Base-by-base conservation (phyloP, 441 rosid genomes). In the Populus hybrid region DNA sequence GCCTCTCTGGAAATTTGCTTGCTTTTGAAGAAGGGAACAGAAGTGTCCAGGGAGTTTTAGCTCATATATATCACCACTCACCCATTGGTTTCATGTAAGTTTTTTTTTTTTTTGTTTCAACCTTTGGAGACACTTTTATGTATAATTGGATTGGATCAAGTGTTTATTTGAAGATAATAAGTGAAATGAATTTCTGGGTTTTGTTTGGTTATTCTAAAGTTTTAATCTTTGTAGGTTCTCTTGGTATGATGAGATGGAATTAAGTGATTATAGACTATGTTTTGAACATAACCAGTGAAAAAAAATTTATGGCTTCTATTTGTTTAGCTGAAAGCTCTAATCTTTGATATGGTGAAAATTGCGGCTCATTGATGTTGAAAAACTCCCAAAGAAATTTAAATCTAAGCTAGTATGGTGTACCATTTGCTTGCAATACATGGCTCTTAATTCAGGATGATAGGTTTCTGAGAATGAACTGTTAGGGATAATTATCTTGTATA, bases 11-110 rank as follows among this genome's bases (percentile, higher is more conserved):
- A n/a, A 29, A 45, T 6, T 31, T 42, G 68, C 11, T 66, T 66
- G 76, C 69, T 61, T 75, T 80, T 35, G 61, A 75, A 28, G 64
- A 42, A 66, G 70, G 77, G 69, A 53, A 74, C 21, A 23, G 78
- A 61, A 63, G 76, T 70, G 71, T 71, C 66, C 18, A 16, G 12
- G 70, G 74, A 31, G 20, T 77, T 33, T 71, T 59, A 2, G 42
- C 73, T 72, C 56, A 40, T 73, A 40, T 9, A 21, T 23, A 61
- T 61, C 28, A 63, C 69, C 70, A 24, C 21, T 42, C n/a, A 40
- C 20, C 35, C 78, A 23, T 56, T 64, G 64, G 65, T 68, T 74
- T 69, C 31, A 53, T 76, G 88, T 86, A 78, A 82, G 88, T 80
- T 74, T 7, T 67, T 9, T 12, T 31, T 42, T 28, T 20, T 50